A percentile compares a stretch with the other conserved stretches of the same genome.
Evolutionary conservation across 257 asterid genomes (phyloP).

Genomic region (Nicotiana obtusifolia): DNA sequence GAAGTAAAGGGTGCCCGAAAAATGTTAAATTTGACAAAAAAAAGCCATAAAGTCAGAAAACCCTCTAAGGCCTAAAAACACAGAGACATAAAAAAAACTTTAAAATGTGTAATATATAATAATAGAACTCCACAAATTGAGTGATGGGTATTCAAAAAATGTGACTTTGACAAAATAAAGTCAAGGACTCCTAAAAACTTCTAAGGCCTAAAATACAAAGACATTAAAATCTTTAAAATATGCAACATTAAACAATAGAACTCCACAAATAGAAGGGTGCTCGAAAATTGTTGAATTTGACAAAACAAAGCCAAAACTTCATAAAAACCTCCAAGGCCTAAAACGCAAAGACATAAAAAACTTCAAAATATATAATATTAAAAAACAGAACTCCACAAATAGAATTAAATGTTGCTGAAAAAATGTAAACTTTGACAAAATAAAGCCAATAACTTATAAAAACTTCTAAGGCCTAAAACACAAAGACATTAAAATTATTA

Average conservation of each 20-base stretch:
- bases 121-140: neutral
- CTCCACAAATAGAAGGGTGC: constrained; percentile 1
- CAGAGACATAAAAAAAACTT: neutral
- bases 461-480: neutral
- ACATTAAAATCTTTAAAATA: neutral
- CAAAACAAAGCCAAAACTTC: neutral
- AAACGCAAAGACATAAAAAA: neutral
- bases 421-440: constrained; percentile 1
- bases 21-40: too few relatives aligned
- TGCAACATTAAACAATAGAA: neutral
- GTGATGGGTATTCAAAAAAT: constrained; percentile 10
- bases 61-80: neutral
- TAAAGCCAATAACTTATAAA: neutral
- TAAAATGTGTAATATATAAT: neutral
- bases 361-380: neutral
- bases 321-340: neutral
- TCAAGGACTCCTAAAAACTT: neutral
- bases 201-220: neutral
- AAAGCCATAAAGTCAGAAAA: too few relatives aligned
- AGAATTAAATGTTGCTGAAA: constrained; percentile 2
- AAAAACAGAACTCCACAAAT: neutral
- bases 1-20: too few relatives aligned
- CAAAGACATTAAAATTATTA: neutral
- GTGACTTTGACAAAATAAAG: neutral
- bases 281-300: neutral